Conservation (phyloP, 2,329 filamentous ascomycete genomes). For the Paecilomyces niveus region DNA sequence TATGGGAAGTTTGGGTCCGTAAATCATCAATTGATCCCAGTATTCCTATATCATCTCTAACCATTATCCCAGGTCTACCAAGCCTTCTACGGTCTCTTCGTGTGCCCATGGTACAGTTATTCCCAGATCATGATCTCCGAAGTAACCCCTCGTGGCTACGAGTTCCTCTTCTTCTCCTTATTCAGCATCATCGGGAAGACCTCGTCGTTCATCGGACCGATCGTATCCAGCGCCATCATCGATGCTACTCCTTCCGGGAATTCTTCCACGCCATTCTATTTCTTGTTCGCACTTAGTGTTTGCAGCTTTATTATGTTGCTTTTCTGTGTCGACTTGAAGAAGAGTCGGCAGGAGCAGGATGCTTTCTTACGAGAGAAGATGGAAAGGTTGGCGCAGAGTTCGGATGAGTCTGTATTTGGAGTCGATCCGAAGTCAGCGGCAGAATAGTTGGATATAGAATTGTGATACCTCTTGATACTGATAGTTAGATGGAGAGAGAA, state of each 20-base stretch:
- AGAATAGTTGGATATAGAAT: neutral
- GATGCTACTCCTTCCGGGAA: conserved; percentile 51
- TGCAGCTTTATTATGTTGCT: conserved; percentile 49
- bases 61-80: conserved; percentile 29
- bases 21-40: neutral
- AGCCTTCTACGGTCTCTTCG: conserved; percentile 57
- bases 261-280: conserved; percentile 59
- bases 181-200: conserved; percentile 65
- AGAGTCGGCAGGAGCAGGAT: conserved; percentile 54
- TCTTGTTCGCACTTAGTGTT: conserved; percentile 53
- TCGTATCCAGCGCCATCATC: conserved; percentile 64
- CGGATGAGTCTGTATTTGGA: neutral
- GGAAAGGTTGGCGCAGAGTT: conserved; percentile 1
- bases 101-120: conserved; percentile 66
- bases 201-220: conserved; percentile 59
- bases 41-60: neutral
- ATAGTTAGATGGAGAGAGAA: neutral
- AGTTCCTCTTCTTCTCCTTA: conserved; percentile 63
- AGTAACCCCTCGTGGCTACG: conserved; percentile 60
- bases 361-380: conserved; percentile 41
- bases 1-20: conserved; percentile 46
- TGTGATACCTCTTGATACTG: neutral
- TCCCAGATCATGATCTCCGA: conserved; percentile 65
- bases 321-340: conserved; percentile 53
- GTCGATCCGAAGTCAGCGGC: neutral